A percentile compares a stretch with the other conserved stretches of the same genome.
These are phyloP conservation scores for Candida boleticola DNA, from an alignment of 805 yeast genomes.

Conservation along the genomic window DNA sequence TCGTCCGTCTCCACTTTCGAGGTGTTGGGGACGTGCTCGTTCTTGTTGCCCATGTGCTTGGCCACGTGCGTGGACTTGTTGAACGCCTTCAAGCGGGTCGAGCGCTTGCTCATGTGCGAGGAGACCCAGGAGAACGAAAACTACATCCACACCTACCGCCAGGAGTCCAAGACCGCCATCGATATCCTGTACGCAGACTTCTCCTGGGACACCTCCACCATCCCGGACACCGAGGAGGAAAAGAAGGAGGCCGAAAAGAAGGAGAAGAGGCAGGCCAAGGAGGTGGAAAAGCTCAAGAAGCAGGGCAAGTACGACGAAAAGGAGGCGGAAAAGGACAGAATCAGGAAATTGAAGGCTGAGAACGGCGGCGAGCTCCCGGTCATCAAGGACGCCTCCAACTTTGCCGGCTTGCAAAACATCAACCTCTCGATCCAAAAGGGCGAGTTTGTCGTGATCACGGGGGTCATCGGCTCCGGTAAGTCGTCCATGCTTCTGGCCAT, in stretches of 20 bases:
- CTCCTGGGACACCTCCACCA: constrained; percentile 26
- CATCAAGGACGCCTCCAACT: constrained; percentile 13
- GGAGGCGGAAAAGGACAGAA: not conserved
- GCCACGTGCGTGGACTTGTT: constrained; percentile 68
- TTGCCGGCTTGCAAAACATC: constrained; percentile 28
- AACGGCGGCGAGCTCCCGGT: not conserved
- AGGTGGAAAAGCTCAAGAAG: constrained; percentile 2
- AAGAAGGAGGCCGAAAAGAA: constrained; percentile 1
- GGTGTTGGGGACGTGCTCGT: constrained; percentile 57
- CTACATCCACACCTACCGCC: constrained; percentile 16
- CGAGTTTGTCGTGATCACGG: constrained; percentile 36
- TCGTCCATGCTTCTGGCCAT: constrained; percentile 36
- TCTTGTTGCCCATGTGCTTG: constrained; percentile 69
- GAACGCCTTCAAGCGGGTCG: constrained; percentile 58
- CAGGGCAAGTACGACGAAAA: constrained; percentile 2
- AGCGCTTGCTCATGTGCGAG: constrained; percentile 46
- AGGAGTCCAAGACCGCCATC: constrained; percentile 17
- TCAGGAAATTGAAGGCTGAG: not conserved
- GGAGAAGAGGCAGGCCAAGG: constrained; percentile 2
- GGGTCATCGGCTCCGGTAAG: constrained; percentile 36
- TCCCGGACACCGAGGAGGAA: constrained; percentile 4
- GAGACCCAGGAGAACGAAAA: constrained; percentile 38
- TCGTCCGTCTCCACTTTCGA: constrained; percentile 70
- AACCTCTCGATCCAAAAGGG: constrained; percentile 26
- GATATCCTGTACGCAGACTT: constrained; percentile 22